Percentiles rank a stretch among this genome's conserved stretches.
Evolutionary conservation across 106 monocot genomes (phyloP).

Genomic region (Phalaenopsis aphrodite): DNA sequence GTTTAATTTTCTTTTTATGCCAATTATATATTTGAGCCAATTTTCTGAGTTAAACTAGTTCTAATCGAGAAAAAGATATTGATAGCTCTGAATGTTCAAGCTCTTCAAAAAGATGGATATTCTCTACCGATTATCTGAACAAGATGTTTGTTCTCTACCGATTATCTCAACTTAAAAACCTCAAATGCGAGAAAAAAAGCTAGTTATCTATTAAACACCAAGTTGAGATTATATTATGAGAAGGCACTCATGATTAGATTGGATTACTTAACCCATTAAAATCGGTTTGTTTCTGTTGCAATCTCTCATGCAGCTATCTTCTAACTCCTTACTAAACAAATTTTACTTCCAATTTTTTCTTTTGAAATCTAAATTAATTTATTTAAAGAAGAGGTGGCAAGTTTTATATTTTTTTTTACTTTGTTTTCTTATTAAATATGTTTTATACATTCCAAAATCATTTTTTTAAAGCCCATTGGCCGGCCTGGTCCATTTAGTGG

Average conservation of each 20-base stretch:
- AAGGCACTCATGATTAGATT: neutral
- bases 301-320: constrained; percentile 38
- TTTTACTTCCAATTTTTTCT: too few species aligned
- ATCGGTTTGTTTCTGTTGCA: neutral
- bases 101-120: neutral
- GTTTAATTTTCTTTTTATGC: neutral
- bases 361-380: too few species aligned
- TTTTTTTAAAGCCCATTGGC: too few species aligned
- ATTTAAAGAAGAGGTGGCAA: too few species aligned
- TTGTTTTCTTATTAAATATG: too few species aligned
- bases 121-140: neutral
- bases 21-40: neutral
- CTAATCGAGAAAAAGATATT: neutral
- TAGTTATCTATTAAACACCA: neutral
- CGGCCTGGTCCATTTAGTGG: too few species aligned
- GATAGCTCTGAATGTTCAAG: neutral
- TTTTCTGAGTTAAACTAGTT: neutral
- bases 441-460: too few species aligned
- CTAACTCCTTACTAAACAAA: too few species aligned
- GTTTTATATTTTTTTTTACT: too few species aligned
- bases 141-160: too few species aligned
- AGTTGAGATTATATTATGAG: neutral
- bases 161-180: neutral
- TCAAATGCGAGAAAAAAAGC: neutral
- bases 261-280: neutral